phyloP scores from a whole-genome alignment of 306 rosid genomes.

The Abrus precatorius region DNA sequence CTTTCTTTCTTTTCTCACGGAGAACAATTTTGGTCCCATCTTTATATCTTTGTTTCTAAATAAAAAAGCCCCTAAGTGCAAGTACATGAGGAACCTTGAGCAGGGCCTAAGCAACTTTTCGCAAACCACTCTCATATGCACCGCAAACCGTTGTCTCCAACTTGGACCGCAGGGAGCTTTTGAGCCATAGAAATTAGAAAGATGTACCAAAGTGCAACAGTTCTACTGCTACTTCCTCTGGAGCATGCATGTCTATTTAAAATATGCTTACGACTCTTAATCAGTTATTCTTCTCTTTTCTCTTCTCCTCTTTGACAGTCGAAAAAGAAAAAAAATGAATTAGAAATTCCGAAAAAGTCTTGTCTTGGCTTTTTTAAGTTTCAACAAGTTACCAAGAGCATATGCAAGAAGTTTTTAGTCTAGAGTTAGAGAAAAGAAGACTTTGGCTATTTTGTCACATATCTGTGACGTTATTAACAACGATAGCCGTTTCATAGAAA shows the following conservation, averaged over 20 bases:
- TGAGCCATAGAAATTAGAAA: slow-evolving; percentile 49
- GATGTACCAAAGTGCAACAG: slow-evolving; percentile 8
- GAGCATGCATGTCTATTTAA: slow-evolving; percentile 42
- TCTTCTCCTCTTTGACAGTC: slow-evolving; percentile 15
- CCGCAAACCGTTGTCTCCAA: slow-evolving; percentile 62
- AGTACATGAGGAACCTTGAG: slow-evolving; percentile 51
- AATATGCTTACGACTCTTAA: slow-evolving; percentile 37
- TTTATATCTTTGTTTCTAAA: slow-evolving; percentile 28
- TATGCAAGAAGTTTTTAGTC: slow-evolving; percentile 31
- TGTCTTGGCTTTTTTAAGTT: slow-evolving; percentile 24
- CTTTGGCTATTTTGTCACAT: slow-evolving; percentile 37
- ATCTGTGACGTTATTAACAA: slow-evolving; percentile 43
- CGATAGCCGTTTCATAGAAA: slow-evolving; percentile 36
- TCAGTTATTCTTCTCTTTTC: not conserved
- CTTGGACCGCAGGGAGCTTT: slow-evolving; percentile 54
- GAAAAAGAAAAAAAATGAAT: slow-evolving; percentile 6
- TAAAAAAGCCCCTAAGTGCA: slow-evolving; percentile 46
- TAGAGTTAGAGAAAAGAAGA: slow-evolving; percentile 14
- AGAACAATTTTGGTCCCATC: slow-evolving; percentile 61
- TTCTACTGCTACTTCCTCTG: slow-evolving; percentile 48
- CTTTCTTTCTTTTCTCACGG: slow-evolving; percentile 30
- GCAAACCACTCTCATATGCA: slow-evolving; percentile 43
- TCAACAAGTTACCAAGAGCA: slow-evolving; percentile 27
- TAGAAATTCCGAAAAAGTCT: slow-evolving; percentile 37
- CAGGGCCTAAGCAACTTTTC: slow-evolving; percentile 48